These are phyloP conservation scores for Neolentinus lepideus DNA, from an alignment of 1,284 basidiomycete species.

Conservation along the genomic window DNA sequence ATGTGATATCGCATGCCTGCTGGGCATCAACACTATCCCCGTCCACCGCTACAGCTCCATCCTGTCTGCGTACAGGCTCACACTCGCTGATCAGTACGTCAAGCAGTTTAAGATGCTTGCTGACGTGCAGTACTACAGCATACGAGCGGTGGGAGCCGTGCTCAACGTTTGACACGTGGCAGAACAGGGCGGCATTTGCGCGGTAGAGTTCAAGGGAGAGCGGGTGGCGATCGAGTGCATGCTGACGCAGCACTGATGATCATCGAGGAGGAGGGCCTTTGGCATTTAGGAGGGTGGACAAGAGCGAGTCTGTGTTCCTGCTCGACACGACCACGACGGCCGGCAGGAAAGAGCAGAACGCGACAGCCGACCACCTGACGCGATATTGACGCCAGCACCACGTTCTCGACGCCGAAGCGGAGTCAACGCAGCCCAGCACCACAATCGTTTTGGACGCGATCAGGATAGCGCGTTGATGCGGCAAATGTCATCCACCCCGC, in stretches of 20 bases:
- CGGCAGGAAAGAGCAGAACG: no score
- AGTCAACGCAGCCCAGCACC: no score
- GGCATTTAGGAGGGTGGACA: constrained; percentile 78
- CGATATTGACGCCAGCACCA: no score
- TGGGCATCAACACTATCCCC: constrained; percentile 80
- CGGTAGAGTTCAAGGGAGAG: constrained; percentile 76
- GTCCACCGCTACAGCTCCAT: constrained; percentile 86
- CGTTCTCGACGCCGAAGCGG: no score
- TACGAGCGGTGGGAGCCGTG: constrained; percentile 85
- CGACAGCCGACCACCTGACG: no score
- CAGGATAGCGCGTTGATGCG: no score
- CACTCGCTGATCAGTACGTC: constrained; percentile 76
- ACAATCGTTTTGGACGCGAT: no score
- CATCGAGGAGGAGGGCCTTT: constrained; percentile 60
- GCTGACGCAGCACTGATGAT: constrained; percentile 93
- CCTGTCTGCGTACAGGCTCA: constrained; percentile 85
- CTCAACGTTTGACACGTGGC: constrained; percentile 62
- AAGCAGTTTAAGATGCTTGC: no score
- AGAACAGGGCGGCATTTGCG: constrained; percentile 54
- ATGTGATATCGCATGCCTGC: constrained; percentile 76
- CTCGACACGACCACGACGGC: constrained; percentile 76
- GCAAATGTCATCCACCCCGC: no score
- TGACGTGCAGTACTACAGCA: constrained; percentile 40
- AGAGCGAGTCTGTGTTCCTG: constrained; percentile 88
- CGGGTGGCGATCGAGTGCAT: constrained; percentile 73